Evolutionary conservation across 805 yeast species (phyloP), one percentile per base, ranked within the genome.

Genomic region (Hanseniaspora mollemarum): DNA sequence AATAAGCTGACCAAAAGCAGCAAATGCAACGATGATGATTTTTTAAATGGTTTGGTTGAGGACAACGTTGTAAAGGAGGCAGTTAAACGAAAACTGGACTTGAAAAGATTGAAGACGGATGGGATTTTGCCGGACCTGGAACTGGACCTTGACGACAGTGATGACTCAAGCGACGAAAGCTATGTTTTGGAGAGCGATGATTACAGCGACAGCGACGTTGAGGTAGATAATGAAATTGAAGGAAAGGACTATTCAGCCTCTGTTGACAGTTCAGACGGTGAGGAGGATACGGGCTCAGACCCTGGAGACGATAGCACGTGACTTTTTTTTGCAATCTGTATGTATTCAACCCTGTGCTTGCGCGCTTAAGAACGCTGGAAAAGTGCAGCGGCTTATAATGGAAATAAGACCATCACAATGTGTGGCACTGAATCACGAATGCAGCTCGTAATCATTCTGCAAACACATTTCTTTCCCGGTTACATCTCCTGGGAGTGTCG

Each of bases 1-100:
- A 46, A 48, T 21, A 53, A 36, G 12, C 38, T 43, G 21, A 57
- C 56, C 2, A 52, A 54, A n/a, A 60, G 62, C 32, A 53, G 44
- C 29, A 63, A 62, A 46, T 58, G 58, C 2, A 52, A 62, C 15
- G 54, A 48, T 41, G 64, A 58, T 49, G 45, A 39, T 10, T 48
- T 48, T 29, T 29, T 48, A 15, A 29, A 39, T 32, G 28, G 22
- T 12, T 16, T 48, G 21, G 36, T 29, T 1, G 22, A 37, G 18
- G 41, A 39, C 13, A 32, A 48, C 33, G 37, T 48, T 1, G 19
- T 32, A 4, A 37, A 38, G 7, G 45, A 40, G 19, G 51, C 45
- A 18, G 26, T 33, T 8, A 39, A 28, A 36, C 22, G 36, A n/a
- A 33, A 48, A 25, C 19, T 48, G 2, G 45, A 48, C 19, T 19